These are phyloP conservation scores for Fusarium albidum DNA, from an alignment of 2,329 filamentous ascomycete genomes.

Conservation along the genomic window DNA sequence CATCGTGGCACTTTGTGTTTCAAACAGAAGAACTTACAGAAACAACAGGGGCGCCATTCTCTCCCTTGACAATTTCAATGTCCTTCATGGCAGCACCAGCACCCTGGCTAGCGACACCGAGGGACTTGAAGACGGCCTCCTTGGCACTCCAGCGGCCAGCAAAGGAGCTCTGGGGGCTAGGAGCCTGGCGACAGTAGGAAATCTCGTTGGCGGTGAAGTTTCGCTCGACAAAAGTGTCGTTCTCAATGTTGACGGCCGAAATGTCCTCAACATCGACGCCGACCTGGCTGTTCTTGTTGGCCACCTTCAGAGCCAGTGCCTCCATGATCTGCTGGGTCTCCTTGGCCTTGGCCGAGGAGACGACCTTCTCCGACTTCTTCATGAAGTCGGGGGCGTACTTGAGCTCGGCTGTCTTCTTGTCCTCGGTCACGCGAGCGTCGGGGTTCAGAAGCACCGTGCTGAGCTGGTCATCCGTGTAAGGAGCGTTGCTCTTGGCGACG, in stretches of 20 bases:
- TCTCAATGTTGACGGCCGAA: conserved; percentile 86
- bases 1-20: conserved; percentile 1
- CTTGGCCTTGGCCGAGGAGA: conserved; percentile 59
- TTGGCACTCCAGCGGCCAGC: conserved; percentile 97
- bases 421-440: conserved; percentile 80
- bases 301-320: conserved; percentile 72
- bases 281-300: conserved; percentile 73
- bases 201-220: conserved; percentile 92
- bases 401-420: conserved; percentile 87
- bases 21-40: conserved; percentile 67
- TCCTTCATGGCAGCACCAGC: conserved; percentile 91
- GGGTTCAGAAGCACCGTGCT: conserved; percentile 93
- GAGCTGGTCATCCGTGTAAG: conserved; percentile 89
- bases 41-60: conserved; percentile 84
- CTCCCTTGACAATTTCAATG: conserved; percentile 88
- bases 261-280: conserved; percentile 96
- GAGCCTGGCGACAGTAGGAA: conserved; percentile 82
- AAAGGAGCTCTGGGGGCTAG: conserved; percentile 87
- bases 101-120: conserved; percentile 86
- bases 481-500: conserved; percentile 90
- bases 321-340: conserved; percentile 80
- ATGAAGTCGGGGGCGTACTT: conserved; percentile 76
- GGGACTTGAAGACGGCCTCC: conserved; percentile 97
- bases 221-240: conserved; percentile 91
- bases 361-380: conserved; percentile 67